Evolutionary conservation across 2,329 filamentous ascomycete genomes (phyloP), one percentile per base, ranked within the genome.

Genomic region (Cladophialophora immunda): DNA sequence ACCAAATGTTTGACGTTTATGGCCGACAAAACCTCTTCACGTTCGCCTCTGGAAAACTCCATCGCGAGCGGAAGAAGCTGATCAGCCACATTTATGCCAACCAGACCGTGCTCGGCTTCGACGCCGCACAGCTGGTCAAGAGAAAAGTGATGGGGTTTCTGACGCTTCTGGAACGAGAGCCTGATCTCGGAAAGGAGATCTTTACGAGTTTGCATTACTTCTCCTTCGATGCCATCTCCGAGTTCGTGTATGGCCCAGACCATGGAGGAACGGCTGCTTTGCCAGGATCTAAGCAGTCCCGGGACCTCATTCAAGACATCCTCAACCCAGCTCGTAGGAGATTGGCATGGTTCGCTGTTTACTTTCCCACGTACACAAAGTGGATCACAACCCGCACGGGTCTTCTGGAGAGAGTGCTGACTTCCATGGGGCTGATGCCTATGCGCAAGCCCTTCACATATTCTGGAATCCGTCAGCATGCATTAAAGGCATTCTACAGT

Each of bases 201-300:
- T 86, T 85, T 68, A 72, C 72, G 1, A 83, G 77, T 58, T 74
- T 86, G 25, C 84, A 86, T 73, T 86, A 83, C 72, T 86, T 82
- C 73, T 82, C 82, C 11, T 76, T 87, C 13, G 84, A 87, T 72
- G 80, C 76, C 58, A 86, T 86, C 66, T 85, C 84, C 0, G 77
- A 79, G 4, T 85, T 86, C 57, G 72, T 86, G 0, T 86, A 85
- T 64, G 84, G 84, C 1, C 70, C 74, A 1, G 56, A 69, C 7
- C 69, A 77, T 66, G 84, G 83, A 2, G 79, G 76, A 2, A 86
- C 84, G 0, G 73, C 74, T 34, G 81, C 83, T 0, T 68, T 86
- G 9, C 68, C 70, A 15, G 83, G 83, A 0, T 73, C 75, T 25
- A 45, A 71, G 15, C 57, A 63, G 13, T 77, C 85, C 71, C 75